Evolutionary conservation across 202 grass and related monocot genomes (phyloP).

Genomic region (Dendrocalamus latiflorus): DNA sequence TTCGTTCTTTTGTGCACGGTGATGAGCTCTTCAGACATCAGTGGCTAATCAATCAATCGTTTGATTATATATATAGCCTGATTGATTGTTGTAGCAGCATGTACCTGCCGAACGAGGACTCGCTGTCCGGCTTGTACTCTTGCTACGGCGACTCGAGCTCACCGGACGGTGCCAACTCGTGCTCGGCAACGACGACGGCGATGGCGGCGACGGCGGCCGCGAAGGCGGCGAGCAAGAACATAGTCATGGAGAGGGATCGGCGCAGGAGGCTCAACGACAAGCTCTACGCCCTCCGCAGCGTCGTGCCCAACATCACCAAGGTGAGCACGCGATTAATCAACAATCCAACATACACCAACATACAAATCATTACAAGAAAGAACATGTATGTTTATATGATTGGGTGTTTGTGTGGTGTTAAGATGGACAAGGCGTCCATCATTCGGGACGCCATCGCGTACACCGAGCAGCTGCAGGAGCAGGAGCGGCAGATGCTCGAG

Average conservation of each 20-base stretch:
- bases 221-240: conserved; percentile 34
- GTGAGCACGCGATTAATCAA: conserved; percentile 7
- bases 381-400: not conserved
- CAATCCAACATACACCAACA: not conserved
- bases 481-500: conserved; percentile 43
- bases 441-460: conserved; percentile 65
- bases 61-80: not conserved
- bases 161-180: conserved; percentile 39
- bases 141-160: conserved; percentile 47
- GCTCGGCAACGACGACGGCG: not conserved
- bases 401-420: not conserved
- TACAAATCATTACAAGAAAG: not conserved
- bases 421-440: conserved; percentile 92
- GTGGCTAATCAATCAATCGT: not conserved
- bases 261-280: conserved; percentile 75
- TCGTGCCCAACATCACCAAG: conserved; percentile 86
- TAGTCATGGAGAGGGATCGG: conserved; percentile 53
- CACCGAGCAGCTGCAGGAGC: conserved; percentile 64
- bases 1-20: not conserved
- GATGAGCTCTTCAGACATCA: not conserved
- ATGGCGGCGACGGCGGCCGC: not conserved
- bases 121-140: not conserved
- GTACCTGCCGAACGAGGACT: conserved; percentile 22
- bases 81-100: not conserved
- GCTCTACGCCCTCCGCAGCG: conserved; percentile 65